These are phyloP conservation scores for Zopfochytrium polystomum DNA, from an alignment of 371 early-diverging fungal genomes.

Conservation along the genomic window DNA sequence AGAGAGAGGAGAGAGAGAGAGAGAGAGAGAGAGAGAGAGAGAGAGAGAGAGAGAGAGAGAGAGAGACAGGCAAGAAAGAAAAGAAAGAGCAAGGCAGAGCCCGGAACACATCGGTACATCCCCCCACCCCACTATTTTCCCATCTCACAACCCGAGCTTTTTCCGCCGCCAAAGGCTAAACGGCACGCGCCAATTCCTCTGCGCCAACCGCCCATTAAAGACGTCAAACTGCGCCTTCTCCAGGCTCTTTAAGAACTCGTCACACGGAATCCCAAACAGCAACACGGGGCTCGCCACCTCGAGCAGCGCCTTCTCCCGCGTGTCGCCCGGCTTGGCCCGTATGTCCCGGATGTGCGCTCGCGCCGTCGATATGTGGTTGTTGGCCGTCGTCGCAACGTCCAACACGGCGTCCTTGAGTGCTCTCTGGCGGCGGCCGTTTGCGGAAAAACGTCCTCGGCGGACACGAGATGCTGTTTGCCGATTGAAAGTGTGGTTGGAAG, in stretches of 20 bases:
- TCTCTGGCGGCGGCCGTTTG: conserved; percentile 48
- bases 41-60: too few species aligned
- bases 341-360: conserved; percentile 54
- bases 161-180: conserved; percentile 49
- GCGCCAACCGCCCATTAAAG: conserved; percentile 58
- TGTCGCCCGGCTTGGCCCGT: not conserved
- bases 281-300: conserved; percentile 61
- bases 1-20: too few species aligned
- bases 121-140: too few species aligned
- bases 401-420: conserved; percentile 68
- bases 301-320: conserved; percentile 27
- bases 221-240: conserved; percentile 71
- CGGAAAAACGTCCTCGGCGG: conserved; percentile 71
- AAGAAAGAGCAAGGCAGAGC: too few species aligned
- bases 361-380: conserved; percentile 76
- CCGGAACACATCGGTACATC: too few species aligned
- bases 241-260: conserved; percentile 60
- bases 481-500: not conserved
- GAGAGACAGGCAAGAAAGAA: too few species aligned
- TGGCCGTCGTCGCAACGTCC: conserved; percentile 76
- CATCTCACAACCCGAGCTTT: too few species aligned
- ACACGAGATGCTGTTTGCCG: conserved; percentile 67
- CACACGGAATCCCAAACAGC: conserved; percentile 59
- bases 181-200: conserved; percentile 69
- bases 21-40: too few species aligned